Evolutionary conservation across 192 early-diverging fungal genomes (phyloP), one percentile per base, ranked within the genome.

Genomic region (Helicostylum pulchrum): DNA sequence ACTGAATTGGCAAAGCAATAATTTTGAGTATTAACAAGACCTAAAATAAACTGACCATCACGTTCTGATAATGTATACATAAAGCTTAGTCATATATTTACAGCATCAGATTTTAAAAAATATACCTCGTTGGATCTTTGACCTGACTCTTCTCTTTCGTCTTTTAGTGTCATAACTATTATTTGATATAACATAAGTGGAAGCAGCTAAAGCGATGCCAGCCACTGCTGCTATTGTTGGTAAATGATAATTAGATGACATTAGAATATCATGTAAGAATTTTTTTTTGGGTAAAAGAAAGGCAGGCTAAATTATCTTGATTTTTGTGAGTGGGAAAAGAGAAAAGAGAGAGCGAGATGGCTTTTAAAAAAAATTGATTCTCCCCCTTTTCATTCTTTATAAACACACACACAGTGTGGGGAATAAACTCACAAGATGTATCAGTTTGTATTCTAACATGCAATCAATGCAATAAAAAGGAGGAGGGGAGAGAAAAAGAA

Each of bases 1-100:
- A 93, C 89, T 20, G 88, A 87, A 80, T 96, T 96, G 74, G 94
- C 80, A 66, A 96, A 96, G 77, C 94, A 96, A 50, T 92, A 92
- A 70, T 96, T 96, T 48, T 93, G 93, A 30, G 88, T 83, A 61
- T 96, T 96, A 54, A 87, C 75, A 32, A 96, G 80, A 1, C 94
- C 94, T 58, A 80, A 74, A 47, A 90, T 59, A 26, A 60, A 76
- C 15, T 54, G 55, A 7, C 55, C 74, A 52, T 76, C 74, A 9
- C 62, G 64, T 39, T 76, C 74, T 76, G 9, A 39, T 39, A 39
- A 39, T 39, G 9, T 9, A 39, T 9, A 53, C 20, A 42, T 20
- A 56, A 43, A 10, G 6, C 10, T 12, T 48, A 4, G n/a, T 42
- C 48, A 31, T 26, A 8, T 34, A 23, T 21, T 19, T 31, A 34